Percentiles rank a stretch among this genome's conserved stretches.
Conservation (phyloP, 2,329 filamentous ascomycete species). For the Hymenoscyphus infarciens region DNA sequence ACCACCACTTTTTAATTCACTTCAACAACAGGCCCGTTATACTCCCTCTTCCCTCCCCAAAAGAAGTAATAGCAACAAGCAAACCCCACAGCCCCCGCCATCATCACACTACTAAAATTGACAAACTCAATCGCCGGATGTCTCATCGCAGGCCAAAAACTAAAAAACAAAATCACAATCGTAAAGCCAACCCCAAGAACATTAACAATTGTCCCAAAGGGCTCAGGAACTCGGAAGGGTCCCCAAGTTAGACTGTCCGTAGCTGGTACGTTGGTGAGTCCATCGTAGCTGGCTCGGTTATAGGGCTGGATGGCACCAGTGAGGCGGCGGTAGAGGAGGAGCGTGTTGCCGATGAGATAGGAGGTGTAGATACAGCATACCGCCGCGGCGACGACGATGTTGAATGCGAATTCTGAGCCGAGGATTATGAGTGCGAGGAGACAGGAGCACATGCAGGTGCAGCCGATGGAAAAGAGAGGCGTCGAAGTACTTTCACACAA, state of each 20-base stretch:
- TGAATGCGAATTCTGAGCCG: conserved; percentile 47
- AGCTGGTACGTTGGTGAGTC: conserved; percentile 1
- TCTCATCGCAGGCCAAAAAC: conserved; percentile 44
- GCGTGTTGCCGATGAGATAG: conserved; percentile 41
- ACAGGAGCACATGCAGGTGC: conserved; percentile 16
- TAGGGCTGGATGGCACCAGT: conserved; percentile 9
- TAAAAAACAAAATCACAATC: conserved; percentile 44
- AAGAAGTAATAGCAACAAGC: conserved; percentile 27
- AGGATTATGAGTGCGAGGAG: conserved; percentile 43
- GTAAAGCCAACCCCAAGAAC: conserved; percentile 42
- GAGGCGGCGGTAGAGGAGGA: conserved; percentile 13
- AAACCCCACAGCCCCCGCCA: conserved; percentile 12
- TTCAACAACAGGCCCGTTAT: conserved; percentile 23
- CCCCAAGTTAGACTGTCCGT: conserved; percentile 9
- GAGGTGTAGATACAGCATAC: conserved; percentile 46
- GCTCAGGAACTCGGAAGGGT: conserved; percentile 30
- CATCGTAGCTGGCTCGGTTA: neutral
- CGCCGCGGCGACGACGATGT: conserved; percentile 49
- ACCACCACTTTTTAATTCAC: neutral
- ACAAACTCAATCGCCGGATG: conserved; percentile 40
- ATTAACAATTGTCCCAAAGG: conserved; percentile 41
- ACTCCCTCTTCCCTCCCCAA: conserved; percentile 33
- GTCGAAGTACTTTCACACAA: conserved; percentile 27
- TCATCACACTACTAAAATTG: conserved; percentile 39
- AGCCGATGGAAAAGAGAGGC: conserved; percentile 38